phyloP scores from a whole-genome alignment of 2,329 filamentous ascomycete species.

The Aureobasidium sp. region DNA sequence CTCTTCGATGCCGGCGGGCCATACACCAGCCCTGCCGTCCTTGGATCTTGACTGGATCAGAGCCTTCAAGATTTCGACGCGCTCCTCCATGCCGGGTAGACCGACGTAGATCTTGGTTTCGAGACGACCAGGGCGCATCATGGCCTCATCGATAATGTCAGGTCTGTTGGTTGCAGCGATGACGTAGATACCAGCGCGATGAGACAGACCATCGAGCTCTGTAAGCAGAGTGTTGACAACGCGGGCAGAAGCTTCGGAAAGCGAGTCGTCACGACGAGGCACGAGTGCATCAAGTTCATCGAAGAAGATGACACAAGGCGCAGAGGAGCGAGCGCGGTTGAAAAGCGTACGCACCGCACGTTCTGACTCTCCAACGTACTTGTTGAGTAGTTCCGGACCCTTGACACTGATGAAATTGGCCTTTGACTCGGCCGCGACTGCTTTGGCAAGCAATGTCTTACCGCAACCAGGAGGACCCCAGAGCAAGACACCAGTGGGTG shows the following conservation, averaged over 20 bases:
- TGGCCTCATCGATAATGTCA: slow-evolving; percentile 92
- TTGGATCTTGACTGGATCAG: slow-evolving; percentile 44
- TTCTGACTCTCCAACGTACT: slow-evolving; percentile 95
- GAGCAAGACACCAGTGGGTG: slow-evolving; percentile 79
- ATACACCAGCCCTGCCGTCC: slow-evolving; percentile 32
- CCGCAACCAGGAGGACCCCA: slow-evolving; percentile 97
- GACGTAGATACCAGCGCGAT: slow-evolving; percentile 79
- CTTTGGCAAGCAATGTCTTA: slow-evolving; percentile 92
- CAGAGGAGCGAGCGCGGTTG: slow-evolving; percentile 70
- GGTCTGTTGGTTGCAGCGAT: slow-evolving; percentile 92
- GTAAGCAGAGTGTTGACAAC: slow-evolving; percentile 94
- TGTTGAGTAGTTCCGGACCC: slow-evolving; percentile 91
- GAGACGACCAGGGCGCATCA: slow-evolving; percentile 82
- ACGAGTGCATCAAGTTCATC: slow-evolving; percentile 94
- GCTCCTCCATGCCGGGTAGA: slow-evolving; percentile 66
- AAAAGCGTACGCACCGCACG: slow-evolving; percentile 89
- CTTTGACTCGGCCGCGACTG: slow-evolving; percentile 87
- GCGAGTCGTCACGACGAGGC: slow-evolving; percentile 65
- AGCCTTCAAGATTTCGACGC: slow-evolving; percentile 76
- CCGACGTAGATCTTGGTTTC: slow-evolving; percentile 87
- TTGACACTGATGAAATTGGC: slow-evolving; percentile 99
- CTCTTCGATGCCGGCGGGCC: slow-evolving; percentile 19
- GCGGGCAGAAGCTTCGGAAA: slow-evolving; percentile 74
- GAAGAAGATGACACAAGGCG: slow-evolving; percentile 95
- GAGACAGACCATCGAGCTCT: slow-evolving; percentile 79